Base-by-base conservation (phyloP, 352 stramenopile genomes). In the Phytophthora europaea region DNA sequence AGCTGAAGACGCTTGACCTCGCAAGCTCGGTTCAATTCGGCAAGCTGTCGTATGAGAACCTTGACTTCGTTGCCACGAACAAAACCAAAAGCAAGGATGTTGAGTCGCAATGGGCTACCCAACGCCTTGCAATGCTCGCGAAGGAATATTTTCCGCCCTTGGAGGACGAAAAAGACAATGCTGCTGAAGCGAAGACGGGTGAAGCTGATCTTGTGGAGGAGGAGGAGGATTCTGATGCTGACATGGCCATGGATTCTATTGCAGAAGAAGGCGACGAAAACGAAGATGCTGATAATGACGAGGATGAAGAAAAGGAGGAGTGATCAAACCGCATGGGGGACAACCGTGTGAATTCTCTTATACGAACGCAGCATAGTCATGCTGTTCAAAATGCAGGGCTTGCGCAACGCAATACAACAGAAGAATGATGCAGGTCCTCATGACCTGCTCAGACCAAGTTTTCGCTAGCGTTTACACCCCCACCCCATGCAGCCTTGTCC, bases 131-230 rank as follows among this genome's bases (percentile, higher is more conserved):
- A 10, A 79, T 88, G 65, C 71, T 93, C 3, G 85, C 87, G 4
- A 91, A 90, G 31, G 85, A 89, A 55, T 93, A 91, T 45, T 92
- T 93, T 28, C 84, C 85, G 5, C 71, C 76, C 6, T 69, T 89
- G 3, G 61, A 72, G 1, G 81, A 83, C 6, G 75, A 83, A 8
- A 70, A 76, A 13, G 67, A 61, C 3, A 72, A 65, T 4, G 58
- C 70, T 3, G 36, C 71, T 9, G 71, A 77, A 33, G 55, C 18
- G 12, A 74, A 67, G 16, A 23, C 68, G 36, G 72, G 18, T 2
- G 65, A 83, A 36, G 52, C 26, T 50, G 43, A n/a, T 54, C 62
- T 69, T 4, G 64, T 70, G 6, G 65, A 68, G 4, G 70, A 83
- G 15, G 79, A 80, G 26, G 65, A 70, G 0, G 80, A 83, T 47